Evolutionary conservation across 768 basidiomycete genomes (phyloP).

Genomic region (Pilatotrama ljubarskyi): DNA sequence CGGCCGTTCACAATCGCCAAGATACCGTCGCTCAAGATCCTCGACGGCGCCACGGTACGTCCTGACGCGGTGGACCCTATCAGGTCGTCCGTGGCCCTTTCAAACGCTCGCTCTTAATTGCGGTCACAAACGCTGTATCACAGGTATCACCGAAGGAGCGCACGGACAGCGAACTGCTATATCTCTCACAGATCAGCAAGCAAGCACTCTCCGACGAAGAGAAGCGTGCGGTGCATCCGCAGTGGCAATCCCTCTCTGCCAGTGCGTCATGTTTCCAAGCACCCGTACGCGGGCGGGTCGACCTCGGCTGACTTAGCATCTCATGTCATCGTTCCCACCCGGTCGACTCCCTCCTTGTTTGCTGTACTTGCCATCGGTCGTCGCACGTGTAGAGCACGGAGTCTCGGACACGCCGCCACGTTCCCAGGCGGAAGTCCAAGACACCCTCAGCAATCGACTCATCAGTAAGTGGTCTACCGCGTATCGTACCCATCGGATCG

Average conservation of each 20-base stretch:
- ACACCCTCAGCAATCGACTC: conserved; percentile 61
- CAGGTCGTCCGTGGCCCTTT: not conserved
- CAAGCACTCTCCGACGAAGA: conserved; percentile 46
- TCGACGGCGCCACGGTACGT: conserved; percentile 69
- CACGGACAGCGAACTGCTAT: conserved; percentile 80
- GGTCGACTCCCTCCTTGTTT: not conserved
- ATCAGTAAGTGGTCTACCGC: conserved; percentile 47
- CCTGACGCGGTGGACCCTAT: not conserved
- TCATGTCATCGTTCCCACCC: not conserved
- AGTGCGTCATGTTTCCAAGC: conserved; percentile 44
- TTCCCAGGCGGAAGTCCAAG: conserved; percentile 38
- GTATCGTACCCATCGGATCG: not conserved
- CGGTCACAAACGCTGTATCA: not conserved
- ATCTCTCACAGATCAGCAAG: conserved; percentile 64
- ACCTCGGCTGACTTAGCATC: not conserved
- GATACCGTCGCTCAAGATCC: conserved; percentile 56
- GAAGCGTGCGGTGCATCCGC: conserved; percentile 55
- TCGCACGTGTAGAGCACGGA: conserved; percentile 52
- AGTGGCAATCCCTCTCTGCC: conserved; percentile 60
- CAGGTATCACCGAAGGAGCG: conserved; percentile 74
- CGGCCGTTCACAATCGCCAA: conserved; percentile 68
- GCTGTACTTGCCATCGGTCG: too few relatives aligned
- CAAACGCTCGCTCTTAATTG: conserved; percentile 1
- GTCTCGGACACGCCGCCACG: conserved; percentile 40
- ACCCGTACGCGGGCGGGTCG: not conserved